A percentile compares a stretch with the other conserved stretches of the same genome.
Conservation (phyloP, 1,284 basidiomycete genomes). For the Inonotus hispidus region DNA sequence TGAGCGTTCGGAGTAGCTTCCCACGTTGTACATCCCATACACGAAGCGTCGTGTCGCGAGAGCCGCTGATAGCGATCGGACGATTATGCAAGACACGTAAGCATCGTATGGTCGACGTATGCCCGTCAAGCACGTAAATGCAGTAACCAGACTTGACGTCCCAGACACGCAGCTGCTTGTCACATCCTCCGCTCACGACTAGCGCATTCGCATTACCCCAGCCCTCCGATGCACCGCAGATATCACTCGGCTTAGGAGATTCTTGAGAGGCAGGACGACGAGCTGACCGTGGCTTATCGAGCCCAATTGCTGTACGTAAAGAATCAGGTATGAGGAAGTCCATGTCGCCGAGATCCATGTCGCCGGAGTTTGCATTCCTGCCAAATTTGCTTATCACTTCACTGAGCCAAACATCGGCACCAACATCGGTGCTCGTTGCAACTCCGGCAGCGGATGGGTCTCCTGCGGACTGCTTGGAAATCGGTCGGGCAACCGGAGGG, state of each 20-base stretch:
- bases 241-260: slow-evolving; percentile 47
- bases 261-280: slow-evolving; percentile 23
- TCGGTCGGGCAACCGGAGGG: slow-evolving; percentile 18
- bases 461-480: background rate
- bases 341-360: slow-evolving; percentile 15
- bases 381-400: slow-evolving; percentile 12
- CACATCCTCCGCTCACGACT: slow-evolving; percentile 90
- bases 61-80: slow-evolving; percentile 87
- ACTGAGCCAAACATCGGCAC: slow-evolving; percentile 12
- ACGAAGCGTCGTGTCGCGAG: slow-evolving; percentile 80
- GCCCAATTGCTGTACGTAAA: slow-evolving; percentile 31
- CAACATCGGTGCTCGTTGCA: slow-evolving; percentile 11
- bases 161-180: slow-evolving; percentile 89
- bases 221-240: slow-evolving; percentile 59
- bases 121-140: slow-evolving; percentile 77
- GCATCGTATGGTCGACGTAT: slow-evolving; percentile 90
- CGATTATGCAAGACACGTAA: slow-evolving; percentile 83
- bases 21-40: slow-evolving; percentile 94
- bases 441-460: background rate
- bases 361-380: background rate
- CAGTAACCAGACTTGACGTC: slow-evolving; percentile 84
- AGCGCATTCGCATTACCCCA: slow-evolving; percentile 65
- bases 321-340: slow-evolving; percentile 29
- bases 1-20: slow-evolving; percentile 58
- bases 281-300: slow-evolving; percentile 25